These are phyloP conservation scores for Mycena olivaceomarginata DNA, from an alignment of 768 basidiomycete species.

Conservation along the genomic window DNA sequence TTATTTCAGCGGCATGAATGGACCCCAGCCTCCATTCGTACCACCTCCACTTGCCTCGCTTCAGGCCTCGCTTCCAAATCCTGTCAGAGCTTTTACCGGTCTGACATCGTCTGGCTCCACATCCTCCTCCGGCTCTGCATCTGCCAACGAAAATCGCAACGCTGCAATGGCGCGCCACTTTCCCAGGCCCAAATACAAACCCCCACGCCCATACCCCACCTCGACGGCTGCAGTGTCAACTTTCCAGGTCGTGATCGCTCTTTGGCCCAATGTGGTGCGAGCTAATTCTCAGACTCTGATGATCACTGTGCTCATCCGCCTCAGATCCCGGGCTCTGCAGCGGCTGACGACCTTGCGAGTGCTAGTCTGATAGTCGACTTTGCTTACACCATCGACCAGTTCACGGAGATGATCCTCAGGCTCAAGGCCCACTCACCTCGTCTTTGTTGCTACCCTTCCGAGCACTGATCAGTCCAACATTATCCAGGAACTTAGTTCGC, in stretches of 20 bases:
- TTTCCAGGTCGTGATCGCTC: not conserved
- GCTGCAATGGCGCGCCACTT: conserved; percentile 17
- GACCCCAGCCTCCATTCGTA: not conserved
- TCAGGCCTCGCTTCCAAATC: not conserved
- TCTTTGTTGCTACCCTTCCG: conserved; percentile 7
- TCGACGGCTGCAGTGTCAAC: not conserved
- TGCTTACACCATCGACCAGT: conserved; percentile 13
- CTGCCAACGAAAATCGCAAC: conserved; percentile 6
- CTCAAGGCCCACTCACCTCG: conserved; percentile 5
- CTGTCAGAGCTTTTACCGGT: not conserved
- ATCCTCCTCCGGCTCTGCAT: not conserved
- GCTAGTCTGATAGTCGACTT: not conserved
- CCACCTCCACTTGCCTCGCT: conserved; percentile 1
- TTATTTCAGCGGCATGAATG: not conserved
- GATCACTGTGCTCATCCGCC: not conserved
- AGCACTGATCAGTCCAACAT: not conserved
- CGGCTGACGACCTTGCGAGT: not conserved
- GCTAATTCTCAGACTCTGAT: no score
- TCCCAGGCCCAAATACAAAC: conserved; percentile 13
- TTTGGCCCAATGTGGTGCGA: not conserved
- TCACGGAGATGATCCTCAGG: not conserved
- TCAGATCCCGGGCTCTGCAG: not conserved
- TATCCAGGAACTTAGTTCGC: not conserved
- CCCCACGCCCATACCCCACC: not conserved
- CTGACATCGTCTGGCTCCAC: not conserved